These are phyloP conservation scores for Neurospora sp. DNA, from an alignment of 495 filamentous ascomycete genomes.

Conservation along the genomic window DNA sequence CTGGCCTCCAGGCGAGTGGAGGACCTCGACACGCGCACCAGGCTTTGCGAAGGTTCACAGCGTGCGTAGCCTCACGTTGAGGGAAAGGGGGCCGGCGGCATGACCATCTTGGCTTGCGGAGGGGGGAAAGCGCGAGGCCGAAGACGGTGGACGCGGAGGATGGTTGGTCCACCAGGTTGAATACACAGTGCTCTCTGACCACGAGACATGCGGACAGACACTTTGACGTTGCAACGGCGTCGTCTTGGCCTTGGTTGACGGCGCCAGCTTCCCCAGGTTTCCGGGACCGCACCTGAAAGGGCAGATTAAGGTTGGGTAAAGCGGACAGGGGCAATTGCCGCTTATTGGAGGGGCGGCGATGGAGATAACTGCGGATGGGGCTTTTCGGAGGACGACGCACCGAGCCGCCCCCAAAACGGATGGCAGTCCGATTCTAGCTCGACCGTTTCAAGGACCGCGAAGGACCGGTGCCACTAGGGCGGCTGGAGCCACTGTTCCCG, in stretches of 20 bases:
- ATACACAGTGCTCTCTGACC: neutral
- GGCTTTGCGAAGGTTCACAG: neutral
- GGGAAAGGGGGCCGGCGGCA: neutral
- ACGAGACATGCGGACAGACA: conserved; percentile 10
- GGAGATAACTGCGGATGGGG: neutral
- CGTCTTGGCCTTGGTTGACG: conserved; percentile 4
- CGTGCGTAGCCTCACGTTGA: conserved; percentile 11
- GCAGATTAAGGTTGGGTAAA: conserved; percentile 16
- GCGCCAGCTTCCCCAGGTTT: neutral
- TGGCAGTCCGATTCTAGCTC: neutral
- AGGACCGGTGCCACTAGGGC: neutral
- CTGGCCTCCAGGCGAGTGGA: neutral
- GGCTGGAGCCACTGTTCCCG: neutral
- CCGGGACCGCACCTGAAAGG: conserved; percentile 2
- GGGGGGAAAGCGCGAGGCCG: neutral
- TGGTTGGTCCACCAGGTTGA: conserved; percentile 2
- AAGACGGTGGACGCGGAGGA: neutral
- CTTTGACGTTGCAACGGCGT: conserved; percentile 11
- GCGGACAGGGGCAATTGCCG: conserved; percentile 19
- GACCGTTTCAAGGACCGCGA: neutral
- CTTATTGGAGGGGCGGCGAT: conserved; percentile 16
- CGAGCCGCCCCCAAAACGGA: neutral
- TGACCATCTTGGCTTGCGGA: conserved; percentile 1
- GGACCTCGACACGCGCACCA: neutral
- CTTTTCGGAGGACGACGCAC: neutral